A percentile compares a stretch with the other conserved stretches of the same genome.
These are phyloP conservation scores for Coleophoma cylindrospora DNA, from an alignment of 2,329 filamentous ascomycete genomes.

Conservation along the genomic window DNA sequence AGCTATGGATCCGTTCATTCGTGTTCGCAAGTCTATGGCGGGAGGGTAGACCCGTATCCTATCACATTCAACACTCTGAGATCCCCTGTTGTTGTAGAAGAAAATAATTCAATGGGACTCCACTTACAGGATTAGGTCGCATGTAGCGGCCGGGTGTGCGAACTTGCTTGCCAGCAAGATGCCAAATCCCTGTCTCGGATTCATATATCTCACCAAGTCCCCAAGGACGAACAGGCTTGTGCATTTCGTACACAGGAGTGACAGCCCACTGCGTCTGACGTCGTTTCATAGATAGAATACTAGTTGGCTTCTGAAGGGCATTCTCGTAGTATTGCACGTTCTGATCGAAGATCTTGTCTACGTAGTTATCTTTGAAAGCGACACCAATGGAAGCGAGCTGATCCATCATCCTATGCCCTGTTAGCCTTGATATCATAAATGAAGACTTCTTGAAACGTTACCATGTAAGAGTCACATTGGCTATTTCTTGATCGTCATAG, in stretches of 20 bases:
- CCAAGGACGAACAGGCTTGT: constrained; percentile 35
- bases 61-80: not conserved
- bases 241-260: constrained; percentile 40
- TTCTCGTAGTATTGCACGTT: constrained; percentile 24
- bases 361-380: constrained; percentile 28
- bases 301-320: constrained; percentile 9
- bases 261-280: constrained; percentile 35
- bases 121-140: constrained; percentile 28
- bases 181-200: constrained; percentile 25
- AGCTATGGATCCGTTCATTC: constrained; percentile 31
- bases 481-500: constrained; percentile 40
- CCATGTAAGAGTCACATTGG: constrained; percentile 43
- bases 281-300: constrained; percentile 10
- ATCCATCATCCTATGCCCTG: constrained; percentile 42
- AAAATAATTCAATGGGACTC: no score
- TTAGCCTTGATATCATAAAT: constrained; percentile 22
- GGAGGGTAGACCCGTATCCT: constrained; percentile 28
- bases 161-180: constrained; percentile 37
- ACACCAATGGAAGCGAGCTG: constrained; percentile 29
- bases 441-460: constrained; percentile 25
- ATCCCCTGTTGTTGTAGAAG: no score
- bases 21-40: constrained; percentile 30
- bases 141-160: constrained; percentile 31
- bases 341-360: constrained; percentile 24
- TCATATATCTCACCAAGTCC: constrained; percentile 28